Evolutionary conservation across 2,329 filamentous ascomycete genomes (phyloP), one percentile per base, ranked within the genome.

Genomic region (Scytalidium sp.): DNA sequence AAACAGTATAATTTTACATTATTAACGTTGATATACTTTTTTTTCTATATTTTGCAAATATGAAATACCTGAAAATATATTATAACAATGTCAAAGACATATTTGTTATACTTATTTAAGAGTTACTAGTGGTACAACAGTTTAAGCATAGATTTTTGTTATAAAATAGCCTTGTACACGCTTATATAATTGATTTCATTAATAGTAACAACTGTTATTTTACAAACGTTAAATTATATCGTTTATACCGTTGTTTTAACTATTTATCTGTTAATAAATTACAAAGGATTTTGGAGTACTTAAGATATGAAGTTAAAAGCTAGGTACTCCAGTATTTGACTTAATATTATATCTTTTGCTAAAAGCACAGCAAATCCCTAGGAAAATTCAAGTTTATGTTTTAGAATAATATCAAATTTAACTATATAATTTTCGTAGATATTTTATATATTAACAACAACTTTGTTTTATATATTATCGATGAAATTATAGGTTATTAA

Each of bases 371-470:
- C 7, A 46, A 46, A 20, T 19, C 29, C 4, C 44, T 19, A 20
- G 27, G 27, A 19, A 10, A 19, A 11, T 46, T 46, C 19, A 46
- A 39, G 17, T 46, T 46, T 27, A 11, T 8, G 8, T 19, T 46
- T 5, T 19, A 39, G 15, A 19, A 46, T 19, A 27, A 46, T 21
- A 9, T 36, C 10, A 29, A 39, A 5, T 46, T 46, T 39, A 52
- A 52, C 22, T 42, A 46, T 23, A 32, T 36, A 1, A 43, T 52
- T 36, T 42, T 49, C n/a, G 39, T 52, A 8, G 43, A 52, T 20
- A 43, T 52, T 19, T 44, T 52, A 19, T 52, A 52, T n/a, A 40
- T 52, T n/a, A 3, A 20, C 8, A 17, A 23, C 2, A 49, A 43
- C 13, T 39, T 39, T 9, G 41, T 52, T 2, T 17, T 52, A 15